Conservation (phyloP, 2,329 filamentous ascomycete genomes). For the Colletotrichum sansevieriae region DNA sequence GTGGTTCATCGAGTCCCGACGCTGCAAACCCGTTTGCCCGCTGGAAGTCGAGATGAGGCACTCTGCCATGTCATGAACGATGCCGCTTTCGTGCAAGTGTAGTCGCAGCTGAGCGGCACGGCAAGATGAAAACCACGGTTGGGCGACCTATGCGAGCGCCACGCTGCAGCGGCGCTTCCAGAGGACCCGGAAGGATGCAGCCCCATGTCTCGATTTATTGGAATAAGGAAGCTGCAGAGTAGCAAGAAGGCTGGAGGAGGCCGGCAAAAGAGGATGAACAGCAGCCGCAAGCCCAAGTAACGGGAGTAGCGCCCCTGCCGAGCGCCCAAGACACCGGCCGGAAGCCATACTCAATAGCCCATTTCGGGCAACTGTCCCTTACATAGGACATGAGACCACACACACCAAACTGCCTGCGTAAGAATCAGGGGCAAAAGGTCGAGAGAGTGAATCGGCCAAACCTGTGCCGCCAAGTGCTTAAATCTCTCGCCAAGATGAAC, state of each 20-base stretch:
- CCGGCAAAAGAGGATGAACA: not conserved
- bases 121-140: slow-evolving; percentile 14
- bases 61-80: slow-evolving; percentile 4
- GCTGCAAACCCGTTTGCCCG: slow-evolving; percentile 12
- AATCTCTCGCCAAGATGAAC: not conserved
- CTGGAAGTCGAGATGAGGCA: slow-evolving; percentile 13
- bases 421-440: too few relatives aligned
- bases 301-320: slow-evolving; percentile 30
- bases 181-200: not conserved
- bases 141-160: slow-evolving; percentile 4
- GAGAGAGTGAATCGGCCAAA: too few relatives aligned
- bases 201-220: slow-evolving; percentile 7
- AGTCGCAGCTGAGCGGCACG: not conserved
- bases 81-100: slow-evolving; percentile 27
- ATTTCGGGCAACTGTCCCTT: slow-evolving; percentile 17
- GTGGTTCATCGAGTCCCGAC: slow-evolving; percentile 9
- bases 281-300: slow-evolving; percentile 3
- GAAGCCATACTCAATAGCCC: slow-evolving; percentile 3
- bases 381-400: not conserved
- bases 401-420: too few relatives aligned
- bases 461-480: too few relatives aligned
- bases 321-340: slow-evolving; percentile 8
- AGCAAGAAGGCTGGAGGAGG: not conserved
- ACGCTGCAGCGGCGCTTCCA: slow-evolving; percentile 2
- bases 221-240: not conserved